Evolutionary conservation across 1,284 basidiomycete genomes (phyloP).

Genomic region (Sphagnurus paluster): DNA sequence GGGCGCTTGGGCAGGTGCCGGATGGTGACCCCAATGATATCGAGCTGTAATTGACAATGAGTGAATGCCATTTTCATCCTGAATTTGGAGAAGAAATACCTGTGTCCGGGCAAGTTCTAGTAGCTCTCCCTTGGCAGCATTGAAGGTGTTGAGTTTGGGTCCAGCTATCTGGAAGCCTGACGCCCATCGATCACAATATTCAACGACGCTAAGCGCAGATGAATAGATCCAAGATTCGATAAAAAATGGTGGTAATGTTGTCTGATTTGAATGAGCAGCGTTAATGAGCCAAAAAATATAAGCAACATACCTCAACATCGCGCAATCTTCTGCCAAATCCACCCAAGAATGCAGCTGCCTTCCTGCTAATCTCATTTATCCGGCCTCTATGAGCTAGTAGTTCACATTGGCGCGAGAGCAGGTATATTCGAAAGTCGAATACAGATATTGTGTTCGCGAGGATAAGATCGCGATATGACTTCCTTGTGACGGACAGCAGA

Average conservation of each 20-base stretch:
- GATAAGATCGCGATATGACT: constrained; percentile 88
- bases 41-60: constrained; percentile 56
- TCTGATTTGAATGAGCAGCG: constrained; percentile 39
- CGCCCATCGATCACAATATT: constrained; percentile 82
- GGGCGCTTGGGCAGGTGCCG: constrained; percentile 71
- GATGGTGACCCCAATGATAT: constrained; percentile 73
- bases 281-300: constrained; percentile 2
- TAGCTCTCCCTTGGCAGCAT: constrained; percentile 78
- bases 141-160: constrained; percentile 48
- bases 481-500: constrained; percentile 78
- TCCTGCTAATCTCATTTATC: constrained; percentile 67
- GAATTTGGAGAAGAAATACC: constrained; percentile 41
- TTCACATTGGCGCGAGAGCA: constrained; percentile 84
- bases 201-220: constrained; percentile 84
- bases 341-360: constrained; percentile 72
- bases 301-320: constrained; percentile 65
- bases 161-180: constrained; percentile 44
- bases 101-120: constrained; percentile 81
- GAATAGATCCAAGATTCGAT: constrained; percentile 95
- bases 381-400: constrained; percentile 75
- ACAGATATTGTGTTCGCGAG: constrained; percentile 90
- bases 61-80: constrained; percentile 1
- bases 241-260: constrained; percentile 74
- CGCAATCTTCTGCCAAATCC: constrained; percentile 80
- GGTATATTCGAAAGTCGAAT: constrained; percentile 92